Conservation (phyloP, 257 asterid species). For the Scutellaria barbata region DNA sequence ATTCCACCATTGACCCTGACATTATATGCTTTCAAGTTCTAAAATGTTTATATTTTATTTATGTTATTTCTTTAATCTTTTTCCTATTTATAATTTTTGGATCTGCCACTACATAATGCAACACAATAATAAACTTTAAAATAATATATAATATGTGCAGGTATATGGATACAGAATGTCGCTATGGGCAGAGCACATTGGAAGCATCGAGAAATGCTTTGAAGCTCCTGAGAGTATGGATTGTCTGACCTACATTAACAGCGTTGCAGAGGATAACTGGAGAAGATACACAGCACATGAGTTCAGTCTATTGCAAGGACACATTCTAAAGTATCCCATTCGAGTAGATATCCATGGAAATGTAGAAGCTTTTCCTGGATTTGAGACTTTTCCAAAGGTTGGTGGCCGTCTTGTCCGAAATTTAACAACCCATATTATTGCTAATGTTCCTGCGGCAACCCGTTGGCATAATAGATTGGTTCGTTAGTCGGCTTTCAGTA, state of each 20-base stretch:
- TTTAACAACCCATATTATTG: no score
- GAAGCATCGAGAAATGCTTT: background rate
- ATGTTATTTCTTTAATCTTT: no score
- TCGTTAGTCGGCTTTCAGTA: slow-evolving; percentile 43
- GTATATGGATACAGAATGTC: no score
- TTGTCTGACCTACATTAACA: background rate
- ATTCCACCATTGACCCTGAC: no score
- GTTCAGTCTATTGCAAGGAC: slow-evolving; percentile 6
- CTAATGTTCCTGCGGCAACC: background rate
- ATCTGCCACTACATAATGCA: no score
- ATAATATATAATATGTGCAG: no score
- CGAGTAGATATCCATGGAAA: background rate
- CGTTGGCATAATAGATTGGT: no score
- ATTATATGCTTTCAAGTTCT: no score
- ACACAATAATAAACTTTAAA: no score
- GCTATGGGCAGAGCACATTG: background rate
- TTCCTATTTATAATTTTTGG: no score
- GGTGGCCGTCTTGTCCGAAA: no score
- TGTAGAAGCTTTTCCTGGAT: background rate
- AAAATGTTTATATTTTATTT: no score
- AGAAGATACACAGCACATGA: background rate
- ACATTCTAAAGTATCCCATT: slow-evolving; percentile 8
- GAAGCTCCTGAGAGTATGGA: background rate
- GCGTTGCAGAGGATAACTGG: slow-evolving; percentile 3
- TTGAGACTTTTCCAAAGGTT: background rate